Evolutionary conservation across 2,329 filamentous ascomycete species (phyloP), one percentile per base, ranked within the genome.

Genomic region (Sarocladium oryzae): DNA sequence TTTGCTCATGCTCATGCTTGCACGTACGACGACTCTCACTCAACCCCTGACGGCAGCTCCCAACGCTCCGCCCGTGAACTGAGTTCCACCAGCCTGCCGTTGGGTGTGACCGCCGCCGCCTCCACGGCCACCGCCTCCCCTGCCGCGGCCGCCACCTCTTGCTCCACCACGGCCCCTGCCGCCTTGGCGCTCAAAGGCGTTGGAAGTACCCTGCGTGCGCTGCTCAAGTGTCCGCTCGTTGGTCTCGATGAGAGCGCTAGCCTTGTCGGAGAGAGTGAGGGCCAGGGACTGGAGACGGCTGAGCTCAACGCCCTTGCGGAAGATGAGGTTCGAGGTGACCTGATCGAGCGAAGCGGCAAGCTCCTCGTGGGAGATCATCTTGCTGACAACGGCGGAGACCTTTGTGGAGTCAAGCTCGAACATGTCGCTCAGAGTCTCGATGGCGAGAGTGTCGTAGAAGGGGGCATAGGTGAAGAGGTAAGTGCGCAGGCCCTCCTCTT

Each of bases 291-390:
- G 93, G 57, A 99, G 82, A 61, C 95, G 85, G 65, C 89, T 96
- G 57, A 99, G 83, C 78, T 99, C 95, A 56, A 99, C 93, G 54
- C 93, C 95, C 84, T 99, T 97, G 71, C 93, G 87, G 88, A 99
- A 99, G 74, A 97, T 93, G 71, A 99, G 89, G 49, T 89, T 95
- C 60, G 88, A 85, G 63, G 95, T 96, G 72, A 99, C 92, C 74
- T 99, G 93, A 76, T 99, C 95, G 24, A 99, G 83, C 33, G 93
- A 95, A 38, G 93, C 93, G 9, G 88, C 89, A 48, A 99, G 85
- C 72, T 99, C 93, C 73, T 99, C 93, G 76, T 99, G 93, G 63
- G 90, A 95, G 70, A 99, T 97, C 93, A 99, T 99, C 78, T 95
- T 95, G 79, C 89, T 95, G 64, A 99, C 84, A 52, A 99, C 85